These are phyloP conservation scores for Pythium aquatile DNA, from an alignment of 352 stramenopile genomes.

Conservation along the genomic window DNA sequence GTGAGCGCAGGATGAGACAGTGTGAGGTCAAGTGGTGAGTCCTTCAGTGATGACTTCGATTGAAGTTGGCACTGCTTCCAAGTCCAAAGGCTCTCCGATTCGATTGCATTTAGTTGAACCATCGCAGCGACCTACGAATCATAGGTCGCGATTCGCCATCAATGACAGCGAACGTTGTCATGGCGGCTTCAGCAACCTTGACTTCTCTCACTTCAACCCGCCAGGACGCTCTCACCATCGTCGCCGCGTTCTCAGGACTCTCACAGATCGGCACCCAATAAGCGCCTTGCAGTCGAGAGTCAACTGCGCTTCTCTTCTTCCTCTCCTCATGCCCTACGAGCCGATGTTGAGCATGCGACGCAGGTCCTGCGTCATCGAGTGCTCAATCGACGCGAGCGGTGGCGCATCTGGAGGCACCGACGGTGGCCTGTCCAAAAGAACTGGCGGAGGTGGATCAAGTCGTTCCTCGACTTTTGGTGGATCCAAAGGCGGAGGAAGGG, in stretches of 20 bases:
- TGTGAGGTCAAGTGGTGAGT: not conserved
- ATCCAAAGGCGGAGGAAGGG: conserved; percentile 30
- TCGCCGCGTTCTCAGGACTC: not conserved
- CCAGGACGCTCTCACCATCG: not conserved
- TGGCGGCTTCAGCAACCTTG: not conserved
- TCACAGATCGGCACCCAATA: not conserved
- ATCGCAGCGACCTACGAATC: not conserved
- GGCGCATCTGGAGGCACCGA: conserved; percentile 30
- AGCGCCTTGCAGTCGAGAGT: not conserved
- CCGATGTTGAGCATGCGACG: conserved; percentile 81
- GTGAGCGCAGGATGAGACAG: not conserved
- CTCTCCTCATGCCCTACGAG: conserved; percentile 21
- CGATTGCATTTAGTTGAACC: not conserved
- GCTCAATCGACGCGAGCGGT: conserved; percentile 42
- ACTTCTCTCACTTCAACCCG: not conserved
- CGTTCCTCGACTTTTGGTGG: conserved; percentile 25
- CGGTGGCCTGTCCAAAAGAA: conserved; percentile 28
- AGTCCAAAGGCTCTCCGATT: not conserved
- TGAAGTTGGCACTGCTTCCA: not conserved
- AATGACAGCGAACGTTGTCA: not conserved
- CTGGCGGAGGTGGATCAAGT: conserved; percentile 15
- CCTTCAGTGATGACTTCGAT: not conserved
- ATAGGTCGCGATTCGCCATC: not conserved
- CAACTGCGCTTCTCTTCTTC: conserved; percentile 13
- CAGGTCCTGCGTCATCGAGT: conserved; percentile 80